Percentiles rank a stretch among this genome's conserved stretches.
Evolutionary conservation across 164 flowering plant genomes (phyloP).

Genomic region (Houttuynia cordata): DNA sequence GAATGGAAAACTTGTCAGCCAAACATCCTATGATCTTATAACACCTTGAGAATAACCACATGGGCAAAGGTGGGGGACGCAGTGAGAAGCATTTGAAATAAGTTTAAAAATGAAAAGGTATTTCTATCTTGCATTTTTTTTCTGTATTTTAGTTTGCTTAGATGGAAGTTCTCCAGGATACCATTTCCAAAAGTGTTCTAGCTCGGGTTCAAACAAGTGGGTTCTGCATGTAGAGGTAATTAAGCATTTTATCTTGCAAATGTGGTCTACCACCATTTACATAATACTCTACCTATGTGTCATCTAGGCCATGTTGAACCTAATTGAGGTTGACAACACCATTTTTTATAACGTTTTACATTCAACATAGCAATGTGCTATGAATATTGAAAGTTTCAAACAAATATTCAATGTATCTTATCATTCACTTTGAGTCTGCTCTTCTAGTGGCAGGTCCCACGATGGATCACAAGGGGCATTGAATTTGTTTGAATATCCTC

Average conservation of each 20-base stretch:
- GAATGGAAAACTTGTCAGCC: background rate
- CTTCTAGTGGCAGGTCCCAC: no score
- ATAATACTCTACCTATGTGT: no score
- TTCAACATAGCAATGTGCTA: no score
- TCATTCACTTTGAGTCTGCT: no score
- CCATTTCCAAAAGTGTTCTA: slow-evolving; percentile 66
- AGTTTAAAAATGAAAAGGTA: background rate
- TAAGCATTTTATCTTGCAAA: background rate
- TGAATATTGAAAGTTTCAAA: no score
- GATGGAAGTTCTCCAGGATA: slow-evolving; percentile 89
- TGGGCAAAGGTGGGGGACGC: background rate
- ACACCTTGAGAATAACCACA: background rate
- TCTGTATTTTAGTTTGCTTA: slow-evolving; percentile 53
- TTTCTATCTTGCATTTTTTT: background rate
- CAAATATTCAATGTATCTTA: no score
- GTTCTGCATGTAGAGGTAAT: slow-evolving; percentile 83
- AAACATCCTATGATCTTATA: background rate
- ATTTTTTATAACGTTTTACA: no score
- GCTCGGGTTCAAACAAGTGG: slow-evolving; percentile 71
- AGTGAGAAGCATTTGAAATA: background rate
- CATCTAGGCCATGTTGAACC: no score
- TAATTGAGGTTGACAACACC: no score
- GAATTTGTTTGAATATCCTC: no score
- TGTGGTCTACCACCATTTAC: background rate
- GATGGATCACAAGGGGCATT: no score